A percentile compares a stretch with the other conserved stretches of the same genome.
Conservation (phyloP, 352 stramenopile genomes). For the Bremia lactucae region DNA sequence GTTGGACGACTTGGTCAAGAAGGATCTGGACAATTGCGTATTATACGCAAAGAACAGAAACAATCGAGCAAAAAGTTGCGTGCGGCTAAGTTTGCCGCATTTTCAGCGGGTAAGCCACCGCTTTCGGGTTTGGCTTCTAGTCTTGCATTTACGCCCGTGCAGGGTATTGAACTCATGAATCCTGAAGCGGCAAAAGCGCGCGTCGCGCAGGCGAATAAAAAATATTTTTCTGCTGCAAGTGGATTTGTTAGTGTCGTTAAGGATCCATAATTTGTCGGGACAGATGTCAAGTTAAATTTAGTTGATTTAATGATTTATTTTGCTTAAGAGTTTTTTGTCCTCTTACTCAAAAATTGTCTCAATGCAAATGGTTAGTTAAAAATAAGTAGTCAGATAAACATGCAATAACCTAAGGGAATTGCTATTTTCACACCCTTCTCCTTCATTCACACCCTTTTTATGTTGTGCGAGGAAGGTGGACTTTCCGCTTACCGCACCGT, state of each 20-base stretch:
- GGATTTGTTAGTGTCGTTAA: slow-evolving; percentile 93
- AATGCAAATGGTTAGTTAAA: no score
- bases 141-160: slow-evolving; percentile 95
- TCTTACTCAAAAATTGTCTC: no score
- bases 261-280: slow-evolving; percentile 28
- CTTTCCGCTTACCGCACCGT: no score
- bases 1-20: slow-evolving; percentile 85
- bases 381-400: no score
- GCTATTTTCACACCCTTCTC: no score
- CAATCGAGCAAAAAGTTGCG: slow-evolving; percentile 89
- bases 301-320: no score
- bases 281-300: no score
- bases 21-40: slow-evolving; percentile 81
- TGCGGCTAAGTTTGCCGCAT: slow-evolving; percentile 75
- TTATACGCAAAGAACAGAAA: slow-evolving; percentile 85
- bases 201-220: slow-evolving; percentile 92
- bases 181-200: slow-evolving; percentile 88
- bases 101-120: slow-evolving; percentile 32
- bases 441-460: no score
- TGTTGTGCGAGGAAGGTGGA: no score
- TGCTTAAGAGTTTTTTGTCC: no score
- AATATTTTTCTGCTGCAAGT: slow-evolving; percentile 93
- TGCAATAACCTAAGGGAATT: no score
- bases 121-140: slow-evolving; percentile 89
- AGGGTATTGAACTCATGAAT: slow-evolving; percentile 96